phyloP scores from a whole-genome alignment of 768 basidiomycete genomes.

The Mycena rebaudengoi region DNA sequence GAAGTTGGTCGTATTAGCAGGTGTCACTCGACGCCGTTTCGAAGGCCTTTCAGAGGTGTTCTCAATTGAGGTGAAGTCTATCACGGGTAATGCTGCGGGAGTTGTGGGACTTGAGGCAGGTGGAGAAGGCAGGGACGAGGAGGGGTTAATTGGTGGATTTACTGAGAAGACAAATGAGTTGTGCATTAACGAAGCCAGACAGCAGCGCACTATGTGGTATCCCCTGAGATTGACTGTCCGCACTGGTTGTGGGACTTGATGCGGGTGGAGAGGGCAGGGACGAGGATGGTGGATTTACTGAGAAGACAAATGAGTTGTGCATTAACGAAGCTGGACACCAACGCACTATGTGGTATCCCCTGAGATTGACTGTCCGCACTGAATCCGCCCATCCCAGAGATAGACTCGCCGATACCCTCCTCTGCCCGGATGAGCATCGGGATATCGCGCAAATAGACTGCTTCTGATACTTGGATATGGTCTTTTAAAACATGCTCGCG shows the following conservation, averaged over 20 bases:
- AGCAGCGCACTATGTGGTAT: constrained; percentile 1
- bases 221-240: not conserved
- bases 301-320: not conserved
- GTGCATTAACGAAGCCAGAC: not conserved
- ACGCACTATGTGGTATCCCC: not conserved
- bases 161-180: not conserved
- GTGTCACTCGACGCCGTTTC: constrained; percentile 18
- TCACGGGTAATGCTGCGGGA: constrained; percentile 29
- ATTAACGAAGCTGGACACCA: not conserved
- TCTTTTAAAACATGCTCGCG: constrained; percentile 54
- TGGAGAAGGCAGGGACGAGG: constrained; percentile 44
- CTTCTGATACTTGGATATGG: constrained; percentile 54
- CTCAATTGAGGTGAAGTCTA: constrained; percentile 23
- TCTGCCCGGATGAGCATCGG: constrained; percentile 51
- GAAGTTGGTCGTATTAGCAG: constrained; percentile 13
- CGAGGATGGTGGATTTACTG: too few relatives aligned
- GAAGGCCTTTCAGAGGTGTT: constrained; percentile 36
- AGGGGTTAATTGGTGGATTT: constrained; percentile 6
- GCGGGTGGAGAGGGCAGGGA: too few relatives aligned
- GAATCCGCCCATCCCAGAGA: constrained; percentile 33
- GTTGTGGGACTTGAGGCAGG: constrained; percentile 39
- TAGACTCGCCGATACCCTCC: constrained; percentile 52
- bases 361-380: not conserved
- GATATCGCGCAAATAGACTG: constrained; percentile 56
- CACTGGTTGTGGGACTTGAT: too few relatives aligned